phyloP scores from a whole-genome alignment of 495 filamentous ascomycete genomes.

The Aspergillus mulundensis region DNA sequence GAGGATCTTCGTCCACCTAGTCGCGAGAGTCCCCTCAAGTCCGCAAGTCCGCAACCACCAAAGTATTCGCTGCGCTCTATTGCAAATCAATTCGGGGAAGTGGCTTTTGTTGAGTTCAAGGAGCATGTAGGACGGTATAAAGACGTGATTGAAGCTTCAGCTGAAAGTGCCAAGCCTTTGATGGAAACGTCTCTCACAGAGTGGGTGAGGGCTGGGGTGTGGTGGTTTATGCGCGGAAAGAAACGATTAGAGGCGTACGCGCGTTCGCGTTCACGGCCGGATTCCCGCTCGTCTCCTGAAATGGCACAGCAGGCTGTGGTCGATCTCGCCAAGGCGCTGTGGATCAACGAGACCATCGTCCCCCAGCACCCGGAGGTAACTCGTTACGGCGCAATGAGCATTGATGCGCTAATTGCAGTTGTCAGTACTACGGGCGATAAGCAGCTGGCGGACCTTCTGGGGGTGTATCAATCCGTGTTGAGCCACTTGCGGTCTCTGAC shows the following conservation, averaged over 20 bases:
- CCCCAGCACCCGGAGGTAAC: slow-evolving; percentile 48
- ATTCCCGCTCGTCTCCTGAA: slow-evolving; percentile 16
- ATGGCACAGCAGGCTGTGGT: slow-evolving; percentile 62
- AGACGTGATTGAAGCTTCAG: slow-evolving; percentile 64
- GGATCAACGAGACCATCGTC: slow-evolving; percentile 68
- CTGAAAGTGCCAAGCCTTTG: slow-evolving; percentile 65
- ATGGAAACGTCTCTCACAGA: slow-evolving; percentile 54
- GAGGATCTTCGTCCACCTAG: slow-evolving; percentile 19
- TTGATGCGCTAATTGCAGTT: slow-evolving; percentile 41
- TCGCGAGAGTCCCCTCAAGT: slow-evolving; percentile 19
- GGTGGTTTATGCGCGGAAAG: slow-evolving; percentile 86
- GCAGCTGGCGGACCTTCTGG: slow-evolving; percentile 43
- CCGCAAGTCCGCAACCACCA: slow-evolving; percentile 31
- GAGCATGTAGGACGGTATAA: slow-evolving; percentile 61
- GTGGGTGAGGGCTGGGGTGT: slow-evolving; percentile 66
- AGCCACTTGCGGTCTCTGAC: slow-evolving; percentile 67
- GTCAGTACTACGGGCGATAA: slow-evolving; percentile 46
- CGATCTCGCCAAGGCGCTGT: slow-evolving; percentile 77
- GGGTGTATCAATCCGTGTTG: slow-evolving; percentile 51
- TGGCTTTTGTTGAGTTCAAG: slow-evolving; percentile 65
- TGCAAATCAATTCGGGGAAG: slow-evolving; percentile 50
- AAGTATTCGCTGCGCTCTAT: slow-evolving; percentile 38
- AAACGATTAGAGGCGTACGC: slow-evolving; percentile 66
- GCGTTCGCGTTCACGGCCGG: slow-evolving; percentile 49
- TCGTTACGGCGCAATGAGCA: slow-evolving; percentile 42